Evolutionary conservation across 805 yeast genomes (phyloP).

Genomic region (Tetrapisispora fleetii): DNA sequence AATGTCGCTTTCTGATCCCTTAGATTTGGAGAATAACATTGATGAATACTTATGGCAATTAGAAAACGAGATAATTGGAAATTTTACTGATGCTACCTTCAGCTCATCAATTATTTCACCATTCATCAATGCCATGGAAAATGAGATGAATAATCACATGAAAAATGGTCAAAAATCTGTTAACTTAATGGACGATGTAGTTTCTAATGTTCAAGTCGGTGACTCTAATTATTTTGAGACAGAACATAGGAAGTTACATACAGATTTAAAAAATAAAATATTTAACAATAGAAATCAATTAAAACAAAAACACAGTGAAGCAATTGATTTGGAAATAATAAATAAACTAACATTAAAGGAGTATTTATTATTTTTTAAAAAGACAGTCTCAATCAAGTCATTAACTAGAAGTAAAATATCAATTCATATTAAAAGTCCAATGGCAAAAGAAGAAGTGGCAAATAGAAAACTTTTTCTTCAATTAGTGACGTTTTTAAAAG

Average conservation of each 20-base stretch:
- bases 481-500: slow-evolving; percentile 35
- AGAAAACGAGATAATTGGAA: slow-evolving; percentile 25
- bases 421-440: slow-evolving; percentile 32
- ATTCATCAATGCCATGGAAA: slow-evolving; percentile 27
- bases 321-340: slow-evolving; percentile 30
- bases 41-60: slow-evolving; percentile 39
- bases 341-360: slow-evolving; percentile 24
- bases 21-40: slow-evolving; percentile 35
- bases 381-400: slow-evolving; percentile 31
- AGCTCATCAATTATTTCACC: slow-evolving; percentile 26
- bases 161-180: slow-evolving; percentile 26
- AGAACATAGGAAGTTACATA: slow-evolving; percentile 34
- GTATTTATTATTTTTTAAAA: slow-evolving; percentile 31
- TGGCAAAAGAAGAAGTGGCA: slow-evolving; percentile 31
- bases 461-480: slow-evolving; percentile 32
- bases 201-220: slow-evolving; percentile 30
- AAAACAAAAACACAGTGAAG: slow-evolving; percentile 29
- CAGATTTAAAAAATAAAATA: slow-evolving; percentile 41
- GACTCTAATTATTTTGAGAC: slow-evolving; percentile 15
- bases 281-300: slow-evolving; percentile 30
- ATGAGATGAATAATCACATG: slow-evolving; percentile 2
- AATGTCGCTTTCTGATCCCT: slow-evolving; percentile 42
- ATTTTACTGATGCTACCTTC: slow-evolving; percentile 31
- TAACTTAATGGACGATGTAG: slow-evolving; percentile 28
- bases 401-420: slow-evolving; percentile 33